phyloP scores from a whole-genome alignment of 805 yeast species.

The Ogataea wickerhamii region DNA sequence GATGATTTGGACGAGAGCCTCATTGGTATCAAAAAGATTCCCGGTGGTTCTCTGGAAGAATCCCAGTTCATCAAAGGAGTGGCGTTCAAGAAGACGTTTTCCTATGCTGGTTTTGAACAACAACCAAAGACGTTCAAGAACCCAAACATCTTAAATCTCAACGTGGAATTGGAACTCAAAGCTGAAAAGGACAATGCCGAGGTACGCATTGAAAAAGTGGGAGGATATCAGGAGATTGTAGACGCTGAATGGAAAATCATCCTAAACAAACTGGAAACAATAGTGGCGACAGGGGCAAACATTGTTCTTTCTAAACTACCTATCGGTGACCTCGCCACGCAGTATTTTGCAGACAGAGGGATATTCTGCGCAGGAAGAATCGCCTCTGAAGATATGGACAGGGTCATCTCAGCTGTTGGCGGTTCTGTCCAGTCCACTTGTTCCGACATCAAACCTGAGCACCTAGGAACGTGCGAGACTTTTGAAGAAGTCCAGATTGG shows the following conservation, averaged over 20 bases:
- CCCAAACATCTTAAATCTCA: conserved; percentile 81
- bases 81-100: conserved; percentile 94
- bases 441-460: conserved; percentile 61
- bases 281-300: conserved; percentile 82
- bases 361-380: conserved; percentile 98
- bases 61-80: conserved; percentile 88
- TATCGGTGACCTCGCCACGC: conserved; percentile 98
- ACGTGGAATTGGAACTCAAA: conserved; percentile 92
- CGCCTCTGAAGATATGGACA: conserved; percentile 79
- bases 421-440: conserved; percentile 81
- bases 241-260: conserved; percentile 99
- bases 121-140: conserved; percentile 83
- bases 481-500: conserved; percentile 97
- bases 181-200: conserved; percentile 99
- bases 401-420: conserved; percentile 92
- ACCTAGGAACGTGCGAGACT: conserved; percentile 76
- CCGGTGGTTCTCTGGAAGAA: conserved; percentile 97
- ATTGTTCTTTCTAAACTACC: conserved; percentile 93
- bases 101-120: conserved; percentile 98
- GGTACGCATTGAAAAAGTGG: conserved; percentile 90
- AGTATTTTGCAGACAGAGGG: conserved; percentile 92
- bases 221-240: conserved; percentile 91
- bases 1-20: conserved; percentile 81
- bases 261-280: conserved; percentile 76
- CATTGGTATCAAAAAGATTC: conserved; percentile 90